phyloP scores from a whole-genome alignment of 2,329 filamentous ascomycete species.

The Colletotrichum sp. region DNA sequence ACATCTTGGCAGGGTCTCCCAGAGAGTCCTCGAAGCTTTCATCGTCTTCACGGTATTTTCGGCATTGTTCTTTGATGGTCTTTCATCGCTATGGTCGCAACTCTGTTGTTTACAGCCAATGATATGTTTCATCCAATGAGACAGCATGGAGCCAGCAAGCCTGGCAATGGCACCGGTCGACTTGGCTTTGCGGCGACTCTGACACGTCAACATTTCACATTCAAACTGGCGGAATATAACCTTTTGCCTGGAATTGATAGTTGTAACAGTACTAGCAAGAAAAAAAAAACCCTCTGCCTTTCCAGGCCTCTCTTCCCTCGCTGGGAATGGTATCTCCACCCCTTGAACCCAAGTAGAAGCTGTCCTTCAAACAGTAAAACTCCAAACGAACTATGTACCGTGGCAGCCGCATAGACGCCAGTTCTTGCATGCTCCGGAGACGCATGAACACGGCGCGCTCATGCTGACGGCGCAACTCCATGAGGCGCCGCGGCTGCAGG shows the following conservation, averaged over 20 bases:
- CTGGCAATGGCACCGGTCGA: background rate
- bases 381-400: background rate
- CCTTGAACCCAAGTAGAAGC: background rate
- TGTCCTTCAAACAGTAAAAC: background rate
- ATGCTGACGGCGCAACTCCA: constrained; percentile 14
- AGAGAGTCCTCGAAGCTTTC: background rate
- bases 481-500: background rate
- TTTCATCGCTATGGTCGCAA: background rate
- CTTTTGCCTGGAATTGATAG: background rate
- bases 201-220: background rate
- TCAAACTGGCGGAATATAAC: background rate
- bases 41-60: background rate
- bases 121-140: background rate
- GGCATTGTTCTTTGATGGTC: background rate
- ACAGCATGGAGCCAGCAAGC: background rate
- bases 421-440: background rate
- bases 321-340: background rate
- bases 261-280: background rate
- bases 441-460: background rate
- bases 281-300: background rate
- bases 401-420: background rate
- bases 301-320: background rate
- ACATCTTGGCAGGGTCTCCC: background rate
- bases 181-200: background rate
- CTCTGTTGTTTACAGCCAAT: background rate